These are phyloP conservation scores for Nakazawaea wickerhamii DNA, from an alignment of 805 yeast genomes.

Conservation along the genomic window DNA sequence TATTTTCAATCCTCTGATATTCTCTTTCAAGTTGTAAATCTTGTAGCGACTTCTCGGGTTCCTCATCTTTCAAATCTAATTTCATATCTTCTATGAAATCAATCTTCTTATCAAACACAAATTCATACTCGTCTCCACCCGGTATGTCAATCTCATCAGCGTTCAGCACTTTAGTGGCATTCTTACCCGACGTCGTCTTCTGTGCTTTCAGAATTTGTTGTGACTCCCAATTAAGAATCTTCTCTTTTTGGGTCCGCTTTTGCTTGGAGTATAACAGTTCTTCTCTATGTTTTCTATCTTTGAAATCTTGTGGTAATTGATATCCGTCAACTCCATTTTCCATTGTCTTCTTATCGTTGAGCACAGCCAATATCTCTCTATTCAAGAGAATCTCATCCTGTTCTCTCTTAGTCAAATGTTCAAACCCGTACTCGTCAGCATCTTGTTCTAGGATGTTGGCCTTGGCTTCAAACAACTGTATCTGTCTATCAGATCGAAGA, in stretches of 20 bases:
- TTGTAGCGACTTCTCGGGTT: slow-evolving; percentile 27
- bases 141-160: slow-evolving; percentile 39
- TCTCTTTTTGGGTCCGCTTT: slow-evolving; percentile 15
- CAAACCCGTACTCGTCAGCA: slow-evolving; percentile 49
- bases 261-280: slow-evolving; percentile 36
- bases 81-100: slow-evolving; percentile 43
- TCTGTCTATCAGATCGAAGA: slow-evolving; percentile 43
- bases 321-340: slow-evolving; percentile 36
- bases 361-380: slow-evolving; percentile 40
- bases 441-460: slow-evolving; percentile 44
- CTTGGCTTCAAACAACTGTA: slow-evolving; percentile 39
- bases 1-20: slow-evolving; percentile 28
- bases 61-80: slow-evolving; percentile 19
- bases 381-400: slow-evolving; percentile 47
- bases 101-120: slow-evolving; percentile 65
- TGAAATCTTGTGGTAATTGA: slow-evolving; percentile 50
- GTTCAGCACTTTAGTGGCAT: slow-evolving; percentile 19
- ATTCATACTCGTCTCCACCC: slow-evolving; percentile 53
- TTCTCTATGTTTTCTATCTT: slow-evolving; percentile 52
- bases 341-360: slow-evolving; percentile 33
- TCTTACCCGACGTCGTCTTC: slow-evolving; percentile 14
- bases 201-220: slow-evolving; percentile 43
- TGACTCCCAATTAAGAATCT: slow-evolving; percentile 42
- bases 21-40: slow-evolving; percentile 31
- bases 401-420: slow-evolving; percentile 41